Conservation (phyloP, 768 basidiomycete genomes). For the Gelatoporia subvermispora region DNA sequence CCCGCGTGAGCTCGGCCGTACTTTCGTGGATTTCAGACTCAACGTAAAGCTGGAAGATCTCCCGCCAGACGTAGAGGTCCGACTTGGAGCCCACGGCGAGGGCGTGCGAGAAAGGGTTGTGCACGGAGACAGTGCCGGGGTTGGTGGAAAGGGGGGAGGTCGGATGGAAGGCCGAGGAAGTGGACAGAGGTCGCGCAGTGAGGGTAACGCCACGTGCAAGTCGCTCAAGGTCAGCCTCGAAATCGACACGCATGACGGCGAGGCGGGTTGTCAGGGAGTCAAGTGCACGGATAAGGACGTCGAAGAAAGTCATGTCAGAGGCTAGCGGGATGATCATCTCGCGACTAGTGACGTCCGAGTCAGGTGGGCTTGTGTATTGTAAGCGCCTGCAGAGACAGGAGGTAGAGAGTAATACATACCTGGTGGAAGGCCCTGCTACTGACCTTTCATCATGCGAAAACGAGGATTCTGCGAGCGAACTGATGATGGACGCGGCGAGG, state of each 20-base stretch:
- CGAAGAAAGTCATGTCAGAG: conserved; percentile 80
- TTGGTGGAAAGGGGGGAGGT: conserved; percentile 24
- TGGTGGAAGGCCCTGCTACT: too few species aligned
- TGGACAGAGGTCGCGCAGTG: conserved; percentile 29
- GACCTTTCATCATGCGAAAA: too few species aligned
- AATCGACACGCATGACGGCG: conserved; percentile 43
- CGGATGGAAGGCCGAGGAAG: conserved; percentile 28
- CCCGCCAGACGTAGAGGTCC: conserved; percentile 85
- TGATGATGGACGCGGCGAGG: too few species aligned
- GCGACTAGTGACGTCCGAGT: too few species aligned
- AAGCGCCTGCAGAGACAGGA: background rate
- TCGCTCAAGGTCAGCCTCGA: conserved; percentile 40
- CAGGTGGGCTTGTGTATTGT: too few species aligned
- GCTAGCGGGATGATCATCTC: conserved; percentile 76
- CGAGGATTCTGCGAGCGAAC: background rate
- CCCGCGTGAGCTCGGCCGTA: conserved; percentile 54
- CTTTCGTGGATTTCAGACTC: conserved; percentile 86
- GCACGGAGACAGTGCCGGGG: conserved; percentile 18
- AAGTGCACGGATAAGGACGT: conserved; percentile 58
- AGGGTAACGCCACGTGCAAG: conserved; percentile 39
- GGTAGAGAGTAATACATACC: conserved; percentile 8
- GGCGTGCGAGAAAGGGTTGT: conserved; percentile 7
- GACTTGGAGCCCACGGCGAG: conserved; percentile 21
- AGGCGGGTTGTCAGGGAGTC: conserved; percentile 52
- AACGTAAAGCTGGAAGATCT: conserved; percentile 83